Evolutionary conservation across 257 asterid genomes (phyloP), one percentile per base, ranked within the genome.

Genomic region (Oldenlandia corymbosa): DNA sequence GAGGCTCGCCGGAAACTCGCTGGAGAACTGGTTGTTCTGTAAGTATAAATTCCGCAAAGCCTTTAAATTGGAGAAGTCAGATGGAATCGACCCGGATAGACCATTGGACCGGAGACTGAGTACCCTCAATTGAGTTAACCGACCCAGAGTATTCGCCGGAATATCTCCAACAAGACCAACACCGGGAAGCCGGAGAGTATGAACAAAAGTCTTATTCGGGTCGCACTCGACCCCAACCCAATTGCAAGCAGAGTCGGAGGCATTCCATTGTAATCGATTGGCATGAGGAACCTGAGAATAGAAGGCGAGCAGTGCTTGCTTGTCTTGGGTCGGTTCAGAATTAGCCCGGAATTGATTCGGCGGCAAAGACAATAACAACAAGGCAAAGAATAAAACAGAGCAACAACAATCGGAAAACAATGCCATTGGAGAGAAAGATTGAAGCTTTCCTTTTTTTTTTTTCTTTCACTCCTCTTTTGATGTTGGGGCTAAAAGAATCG

Each of bases 201-300:
- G 66, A 0, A 93, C 95, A 14, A 77, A 87, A 13, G 97, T 76
- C 23, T 80, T 81, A 21, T 82, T 68, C 14, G 86, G 36, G 66
- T 87, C 86, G 74, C 97, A 93, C 47, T 10, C 78, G 20, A 93
- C 91, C 7, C 99, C 99, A 14, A 83, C 76, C 97, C 97, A 93
- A 27, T 66, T 13, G 69, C 99, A 93, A 7, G 86, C 90, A 0
- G 99, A 84, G 37, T 36, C 78, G 3, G 93, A 74, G 21, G 75
- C 51, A 60, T 83, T 78, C 99, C 99, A 93, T 4, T 51, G 82
- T 60, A 90, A 79, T 55, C 99, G 96, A 23, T 31, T 75, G 58
- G 59, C 91, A 61, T 92, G 99, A 20, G 82, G 91, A 47, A 85
- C 71, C 13, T 65, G 72, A 5, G 95, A 78, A 24, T 82, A 73